Conservation (phyloP, 1,284 basidiomycete genomes). For the Microbotryum lychnidis-dioicae region DNA sequence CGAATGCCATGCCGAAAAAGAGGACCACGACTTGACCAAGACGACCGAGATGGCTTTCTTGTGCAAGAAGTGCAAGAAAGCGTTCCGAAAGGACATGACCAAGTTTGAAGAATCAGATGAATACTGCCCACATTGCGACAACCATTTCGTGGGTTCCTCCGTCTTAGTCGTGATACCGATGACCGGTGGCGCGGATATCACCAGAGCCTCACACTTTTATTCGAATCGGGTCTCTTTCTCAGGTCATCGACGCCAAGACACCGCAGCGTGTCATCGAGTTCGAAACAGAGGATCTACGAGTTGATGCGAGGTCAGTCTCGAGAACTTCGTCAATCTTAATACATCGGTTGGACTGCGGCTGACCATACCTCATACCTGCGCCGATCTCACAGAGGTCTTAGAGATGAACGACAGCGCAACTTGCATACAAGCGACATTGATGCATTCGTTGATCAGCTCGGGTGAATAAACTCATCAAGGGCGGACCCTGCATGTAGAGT, state of each 20-base stretch:
- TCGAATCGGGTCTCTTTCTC: not conserved
- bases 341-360: not conserved
- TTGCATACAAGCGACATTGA: slow-evolving; percentile 22
- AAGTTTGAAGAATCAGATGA: slow-evolving; percentile 92
- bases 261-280: slow-evolving; percentile 75
- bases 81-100: slow-evolving; percentile 88
- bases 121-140: slow-evolving; percentile 96
- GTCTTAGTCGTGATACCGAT: not conserved
- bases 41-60: slow-evolving; percentile 85
- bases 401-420: slow-evolving; percentile 17
- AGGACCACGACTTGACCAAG: slow-evolving; percentile 64
- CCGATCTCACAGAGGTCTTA: slow-evolving; percentile 9
- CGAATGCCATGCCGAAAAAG: slow-evolving; percentile 76
- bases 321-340: not conserved
- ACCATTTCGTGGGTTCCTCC: slow-evolving; percentile 70
- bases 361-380: not conserved
- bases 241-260: slow-evolving; percentile 91
- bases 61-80: slow-evolving; percentile 98
- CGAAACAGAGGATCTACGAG: slow-evolving; percentile 80
- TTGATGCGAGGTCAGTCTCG: slow-evolving; percentile 65
- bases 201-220: not conserved
- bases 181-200: not conserved
- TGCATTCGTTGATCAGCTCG: slow-evolving; percentile 22
- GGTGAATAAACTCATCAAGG: not conserved
- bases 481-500: too few relatives aligned